phyloP scores from a whole-genome alignment of 129 eudicot species.

The Gnaphalium uliginosum region DNA sequence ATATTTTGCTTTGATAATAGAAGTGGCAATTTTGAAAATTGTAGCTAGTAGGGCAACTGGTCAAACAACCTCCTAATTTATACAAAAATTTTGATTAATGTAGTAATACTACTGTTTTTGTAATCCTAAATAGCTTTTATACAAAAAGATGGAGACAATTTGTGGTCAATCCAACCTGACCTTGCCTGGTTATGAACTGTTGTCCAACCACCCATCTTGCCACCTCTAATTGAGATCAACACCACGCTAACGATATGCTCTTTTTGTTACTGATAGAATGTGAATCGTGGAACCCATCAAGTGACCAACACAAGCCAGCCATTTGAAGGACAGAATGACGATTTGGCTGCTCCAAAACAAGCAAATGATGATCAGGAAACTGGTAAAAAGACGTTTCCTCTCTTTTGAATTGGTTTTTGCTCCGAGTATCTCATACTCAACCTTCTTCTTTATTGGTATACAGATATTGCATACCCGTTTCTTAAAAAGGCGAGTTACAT shows the following conservation, averaged over 20 bases:
- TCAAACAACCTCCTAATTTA: background rate
- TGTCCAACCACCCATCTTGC: conserved; percentile 2
- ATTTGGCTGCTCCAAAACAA: conserved; percentile 46
- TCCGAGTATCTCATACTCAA: background rate
- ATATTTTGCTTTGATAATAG: background rate
- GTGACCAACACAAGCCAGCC: conserved; percentile 33
- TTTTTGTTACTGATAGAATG: conserved; percentile 30
- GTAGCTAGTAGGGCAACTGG: background rate
- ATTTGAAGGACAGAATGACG: conserved; percentile 25
- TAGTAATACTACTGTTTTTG: background rate
- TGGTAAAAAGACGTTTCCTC: conserved; percentile 42
- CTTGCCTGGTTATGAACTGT: background rate
- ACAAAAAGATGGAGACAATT: background rate
- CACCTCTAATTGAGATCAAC: background rate
- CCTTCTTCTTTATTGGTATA: conserved; percentile 20
- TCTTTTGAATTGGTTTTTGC: background rate
- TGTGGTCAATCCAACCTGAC: conserved; percentile 7
- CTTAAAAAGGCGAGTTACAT: conserved; percentile 62
- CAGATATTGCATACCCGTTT: conserved; percentile 57
- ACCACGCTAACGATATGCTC: background rate
- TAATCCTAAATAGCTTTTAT: background rate
- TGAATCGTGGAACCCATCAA: conserved; percentile 34
- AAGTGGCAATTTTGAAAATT: conserved; percentile 1
- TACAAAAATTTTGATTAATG: background rate
- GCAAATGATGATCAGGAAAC: conserved; percentile 33